phyloP scores from a whole-genome alignment of 148 eudicot genomes.

The Rhododendron griersonianum region DNA sequence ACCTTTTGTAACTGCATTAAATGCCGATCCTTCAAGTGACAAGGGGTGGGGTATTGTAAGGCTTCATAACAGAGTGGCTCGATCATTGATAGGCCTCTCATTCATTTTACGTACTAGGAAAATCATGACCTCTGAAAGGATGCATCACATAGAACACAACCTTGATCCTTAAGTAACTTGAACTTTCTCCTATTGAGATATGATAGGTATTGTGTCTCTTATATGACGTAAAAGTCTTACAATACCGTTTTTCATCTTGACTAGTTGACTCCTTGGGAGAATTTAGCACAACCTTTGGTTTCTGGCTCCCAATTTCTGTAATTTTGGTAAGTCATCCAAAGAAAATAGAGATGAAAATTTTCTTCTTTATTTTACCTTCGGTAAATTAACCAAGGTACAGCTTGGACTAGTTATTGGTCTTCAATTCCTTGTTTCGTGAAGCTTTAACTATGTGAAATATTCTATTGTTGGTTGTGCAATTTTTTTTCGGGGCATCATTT shows the following conservation, averaged over 20 bases:
- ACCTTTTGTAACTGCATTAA: not conserved
- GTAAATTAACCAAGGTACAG: not conserved
- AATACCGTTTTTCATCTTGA: not conserved
- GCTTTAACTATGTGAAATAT: not conserved
- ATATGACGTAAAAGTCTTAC: not conserved
- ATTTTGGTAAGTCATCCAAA: not conserved
- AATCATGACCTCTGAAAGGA: not conserved
- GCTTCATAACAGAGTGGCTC: not conserved
- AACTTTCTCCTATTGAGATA: not conserved
- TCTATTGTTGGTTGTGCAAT: not conserved
- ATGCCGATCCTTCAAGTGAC: not conserved
- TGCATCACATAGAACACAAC: not conserved
- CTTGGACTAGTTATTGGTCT: not conserved
- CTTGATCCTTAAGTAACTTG: not conserved
- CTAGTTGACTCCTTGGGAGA: not conserved
- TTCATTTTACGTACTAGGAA: not conserved
- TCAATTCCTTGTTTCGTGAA: not conserved
- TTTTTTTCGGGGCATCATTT: not conserved
- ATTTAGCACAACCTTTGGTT: not conserved
- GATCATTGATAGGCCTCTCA: not conserved
- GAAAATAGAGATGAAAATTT: not conserved
- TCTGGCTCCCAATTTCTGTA: not conserved
- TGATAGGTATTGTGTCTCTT: not conserved
- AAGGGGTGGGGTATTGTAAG: not conserved
- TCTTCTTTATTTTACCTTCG: not conserved